Base-by-base conservation (phyloP, 1,139 yeast species). In the Geotrichum histeridarum region DNA sequence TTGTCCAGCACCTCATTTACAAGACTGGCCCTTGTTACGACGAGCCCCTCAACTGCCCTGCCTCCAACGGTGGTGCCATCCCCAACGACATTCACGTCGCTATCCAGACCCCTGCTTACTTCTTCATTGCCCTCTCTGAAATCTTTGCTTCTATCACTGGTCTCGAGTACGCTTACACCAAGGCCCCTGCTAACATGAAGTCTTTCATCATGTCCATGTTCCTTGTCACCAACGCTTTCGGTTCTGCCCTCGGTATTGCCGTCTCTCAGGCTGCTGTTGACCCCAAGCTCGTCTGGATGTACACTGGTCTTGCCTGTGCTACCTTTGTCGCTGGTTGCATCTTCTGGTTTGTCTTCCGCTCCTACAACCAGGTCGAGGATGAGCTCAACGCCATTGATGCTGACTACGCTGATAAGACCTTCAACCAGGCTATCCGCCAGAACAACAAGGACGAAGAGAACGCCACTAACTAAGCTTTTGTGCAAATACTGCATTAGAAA, bases 21-120 rank as follows among this genome's bases (percentile, higher is more conserved):
- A 67, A 72, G 49, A 75, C 86, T 7, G 89, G 89, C 22, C 93
- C 94, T 57, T 88, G 95, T 77, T 88, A 82, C 63, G 80, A 82
- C 58, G 61, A 65, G 54, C 91, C 94, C 45, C 67, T 64, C 17
- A 64, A 58, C 62, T 76, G 73, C 63, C 62, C 56, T 59, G 73
- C 67, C 54, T 67, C 68, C 22, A 64, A 67, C 39, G 73, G 62
- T 56, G 70, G 66, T 42, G 42, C 58, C 31, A 67, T 72, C 39
- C 82, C 83, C 54, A 80, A 81, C 67, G 70, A 73, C 46, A 70
- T 82, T 54, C 84, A 82, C 65, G 81, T 83, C 59, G 85, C 84
- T 49, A 69, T 80, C 48, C 87, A 82, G 70, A 73, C 81, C 15
- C 86, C 86, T 32, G 84, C 85, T 12, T 82, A 82, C 67, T 71